Base-by-base conservation (phyloP, 176 grass and related monocot species). In the Musa troglodytarum region DNA sequence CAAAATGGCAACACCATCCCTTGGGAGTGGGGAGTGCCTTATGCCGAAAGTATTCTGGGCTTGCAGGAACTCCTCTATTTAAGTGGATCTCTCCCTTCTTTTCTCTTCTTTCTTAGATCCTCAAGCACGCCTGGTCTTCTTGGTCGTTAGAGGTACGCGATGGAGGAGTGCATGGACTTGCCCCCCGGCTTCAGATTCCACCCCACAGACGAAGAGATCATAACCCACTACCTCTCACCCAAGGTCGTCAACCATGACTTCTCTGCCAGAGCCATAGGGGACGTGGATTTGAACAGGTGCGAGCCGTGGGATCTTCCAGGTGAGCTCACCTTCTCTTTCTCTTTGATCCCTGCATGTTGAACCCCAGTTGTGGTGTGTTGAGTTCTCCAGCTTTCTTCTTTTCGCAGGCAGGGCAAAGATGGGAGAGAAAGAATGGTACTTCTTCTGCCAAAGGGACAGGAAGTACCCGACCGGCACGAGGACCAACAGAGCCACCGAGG, bases 121-220 rank as follows among this genome's bases (percentile, higher is more conserved):
- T 43, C 34, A 43, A 43, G 34, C 34, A 43, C 34, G 34, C 4
- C 34, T 43, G 34, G 34, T 43, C 34, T 43, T 43, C 34, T 43
- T 43, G 34, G 34, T 43, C 6, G 34, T 43, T 6, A 5, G 34
- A 43, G 34, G 34, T 43, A 5, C 34, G 6, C 34, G 34, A 59
- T 59, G 56, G 16, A 59, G 28, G 71, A 74, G 28, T 72, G 9
- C 50, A 20, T 81, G 17, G 64, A 74, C 22, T 50, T 81, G 79
- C 79, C 78, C 15, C 69, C 78, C 20, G 78, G 78, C 11, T 79
- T 79, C 53, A 65, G 77, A 15, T 79, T 80, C 59, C 79, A 81
- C 71, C 79, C 79, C 15, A 81, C 79, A 1, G 79, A 81, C 71
- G 79, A 81, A 10, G 79, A 81, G 71, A 70, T 81, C 71, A 58